A percentile compares a stretch with the other conserved stretches of the same genome.
Conservation (phyloP, 1,284 basidiomycete species). For the Heterobasidion occidentale region DNA sequence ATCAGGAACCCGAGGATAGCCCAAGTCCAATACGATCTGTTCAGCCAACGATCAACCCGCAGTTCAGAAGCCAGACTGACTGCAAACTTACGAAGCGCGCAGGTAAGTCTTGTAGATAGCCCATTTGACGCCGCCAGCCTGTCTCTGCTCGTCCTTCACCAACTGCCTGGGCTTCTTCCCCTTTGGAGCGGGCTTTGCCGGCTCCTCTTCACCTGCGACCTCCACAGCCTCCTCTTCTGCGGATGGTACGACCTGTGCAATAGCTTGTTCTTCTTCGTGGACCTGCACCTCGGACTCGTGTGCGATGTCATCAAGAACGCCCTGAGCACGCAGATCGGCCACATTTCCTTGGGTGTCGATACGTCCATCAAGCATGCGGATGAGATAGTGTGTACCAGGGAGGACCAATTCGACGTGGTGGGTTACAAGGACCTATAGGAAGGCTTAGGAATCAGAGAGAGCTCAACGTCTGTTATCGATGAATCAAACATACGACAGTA, state of each 20-base stretch:
- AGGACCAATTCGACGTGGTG: slow-evolving; percentile 72
- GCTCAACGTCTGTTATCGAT: not conserved
- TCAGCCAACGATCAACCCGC: not conserved
- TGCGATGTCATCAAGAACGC: slow-evolving; percentile 50
- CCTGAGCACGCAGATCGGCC: slow-evolving; percentile 47
- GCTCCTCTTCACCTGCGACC: slow-evolving; percentile 21
- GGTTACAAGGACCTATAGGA: slow-evolving; percentile 53
- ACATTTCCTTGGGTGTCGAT: slow-evolving; percentile 64
- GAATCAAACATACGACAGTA: slow-evolving; percentile 46
- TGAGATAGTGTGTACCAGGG: slow-evolving; percentile 59
- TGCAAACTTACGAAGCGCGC: slow-evolving; percentile 45
- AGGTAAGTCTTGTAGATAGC: slow-evolving; percentile 74
- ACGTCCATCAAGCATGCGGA: slow-evolving; percentile 68
- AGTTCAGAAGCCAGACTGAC: not conserved
- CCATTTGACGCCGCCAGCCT: slow-evolving; percentile 74
- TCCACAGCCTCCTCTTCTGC: slow-evolving; percentile 15
- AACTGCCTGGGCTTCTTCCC: slow-evolving; percentile 57
- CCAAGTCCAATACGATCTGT: slow-evolving; percentile 63
- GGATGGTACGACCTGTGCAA: slow-evolving; percentile 19
- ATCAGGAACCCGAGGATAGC: slow-evolving; percentile 39
- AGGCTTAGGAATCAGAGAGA: not conserved
- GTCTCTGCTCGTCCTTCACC: slow-evolving; percentile 63
- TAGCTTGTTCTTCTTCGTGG: not conserved
- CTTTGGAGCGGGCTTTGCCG: slow-evolving; percentile 16
- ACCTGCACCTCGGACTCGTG: slow-evolving; percentile 25